These are phyloP conservation scores for Aphanocladium album DNA, from an alignment of 2,329 filamentous ascomycete genomes.

Conservation along the genomic window DNA sequence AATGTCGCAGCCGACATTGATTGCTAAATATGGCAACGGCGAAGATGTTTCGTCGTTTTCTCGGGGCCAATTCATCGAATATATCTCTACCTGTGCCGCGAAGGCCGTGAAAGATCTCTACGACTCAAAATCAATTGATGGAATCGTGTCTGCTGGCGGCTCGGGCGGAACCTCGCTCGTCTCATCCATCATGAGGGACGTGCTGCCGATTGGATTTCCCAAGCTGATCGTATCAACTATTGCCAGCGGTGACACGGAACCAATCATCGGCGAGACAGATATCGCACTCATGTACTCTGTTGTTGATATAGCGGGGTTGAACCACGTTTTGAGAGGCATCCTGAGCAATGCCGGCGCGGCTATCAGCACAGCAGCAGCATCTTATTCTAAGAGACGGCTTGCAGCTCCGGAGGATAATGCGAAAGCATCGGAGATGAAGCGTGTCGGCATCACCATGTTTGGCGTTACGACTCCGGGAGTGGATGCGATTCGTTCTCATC, in stretches of 20 bases:
- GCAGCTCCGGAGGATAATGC: neutral
- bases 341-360: slow-evolving; percentile 59
- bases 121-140: slow-evolving; percentile 40
- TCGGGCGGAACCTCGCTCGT: slow-evolving; percentile 59
- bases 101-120: slow-evolving; percentile 36
- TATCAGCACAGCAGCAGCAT: slow-evolving; percentile 52
- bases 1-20: slow-evolving; percentile 38
- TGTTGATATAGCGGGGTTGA: slow-evolving; percentile 64
- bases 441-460: slow-evolving; percentile 67
- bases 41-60: slow-evolving; percentile 34
- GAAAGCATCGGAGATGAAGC: slow-evolving; percentile 31
- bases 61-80: slow-evolving; percentile 51
- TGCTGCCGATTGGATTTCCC: slow-evolving; percentile 60
- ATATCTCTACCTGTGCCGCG: slow-evolving; percentile 47
- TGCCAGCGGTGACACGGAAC: slow-evolving; percentile 59
- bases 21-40: slow-evolving; percentile 28
- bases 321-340: slow-evolving; percentile 52
- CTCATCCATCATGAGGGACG: slow-evolving; percentile 55
- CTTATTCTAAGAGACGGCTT: slow-evolving; percentile 28
- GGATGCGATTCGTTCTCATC: slow-evolving; percentile 45
- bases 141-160: slow-evolving; percentile 55
- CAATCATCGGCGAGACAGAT: slow-evolving; percentile 63
- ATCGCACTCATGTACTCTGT: slow-evolving; percentile 67
- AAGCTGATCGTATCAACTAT: slow-evolving; percentile 68
- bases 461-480: slow-evolving; percentile 67